Evolutionary conservation across 169 alveolate species (phyloP).

Genomic region (Eimeria sp.): DNA sequence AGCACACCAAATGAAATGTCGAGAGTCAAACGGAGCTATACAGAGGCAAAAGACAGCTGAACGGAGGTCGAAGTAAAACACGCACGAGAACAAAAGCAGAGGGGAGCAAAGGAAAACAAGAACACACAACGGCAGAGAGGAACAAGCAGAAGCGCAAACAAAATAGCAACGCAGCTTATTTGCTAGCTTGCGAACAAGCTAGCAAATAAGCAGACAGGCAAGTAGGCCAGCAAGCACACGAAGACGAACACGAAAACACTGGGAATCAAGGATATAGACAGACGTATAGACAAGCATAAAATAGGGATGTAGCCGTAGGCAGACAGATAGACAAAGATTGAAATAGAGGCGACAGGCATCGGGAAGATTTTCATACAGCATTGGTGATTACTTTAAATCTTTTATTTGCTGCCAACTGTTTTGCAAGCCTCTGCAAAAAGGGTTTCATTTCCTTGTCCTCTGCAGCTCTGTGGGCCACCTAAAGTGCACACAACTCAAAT

Average conservation of each 20-base stretch:
- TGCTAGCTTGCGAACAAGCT: background rate
- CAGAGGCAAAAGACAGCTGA: too few relatives aligned
- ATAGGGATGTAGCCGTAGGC: background rate
- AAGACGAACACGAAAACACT: background rate
- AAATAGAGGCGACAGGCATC: background rate
- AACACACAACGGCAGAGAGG: background rate
- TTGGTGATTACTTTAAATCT: background rate
- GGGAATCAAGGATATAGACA: background rate
- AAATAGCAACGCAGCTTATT: background rate
- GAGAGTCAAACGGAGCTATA: too few relatives aligned
- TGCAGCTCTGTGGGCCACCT: background rate
- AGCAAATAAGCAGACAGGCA: background rate
- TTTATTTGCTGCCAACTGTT: constrained; percentile 15
- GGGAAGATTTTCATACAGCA: too few relatives aligned
- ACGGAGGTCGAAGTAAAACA: too few relatives aligned
- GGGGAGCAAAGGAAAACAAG: background rate
- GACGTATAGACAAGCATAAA: background rate
- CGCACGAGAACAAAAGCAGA: too few relatives aligned
- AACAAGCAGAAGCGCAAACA: background rate
- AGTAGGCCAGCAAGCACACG: background rate
- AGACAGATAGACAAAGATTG: background rate
- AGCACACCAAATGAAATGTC: too few relatives aligned
- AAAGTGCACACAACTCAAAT: background rate
- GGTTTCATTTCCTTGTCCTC: background rate
- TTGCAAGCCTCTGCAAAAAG: constrained; percentile 33